phyloP scores from a whole-genome alignment of 345 rosid species.

The Pistacia vera region DNA sequence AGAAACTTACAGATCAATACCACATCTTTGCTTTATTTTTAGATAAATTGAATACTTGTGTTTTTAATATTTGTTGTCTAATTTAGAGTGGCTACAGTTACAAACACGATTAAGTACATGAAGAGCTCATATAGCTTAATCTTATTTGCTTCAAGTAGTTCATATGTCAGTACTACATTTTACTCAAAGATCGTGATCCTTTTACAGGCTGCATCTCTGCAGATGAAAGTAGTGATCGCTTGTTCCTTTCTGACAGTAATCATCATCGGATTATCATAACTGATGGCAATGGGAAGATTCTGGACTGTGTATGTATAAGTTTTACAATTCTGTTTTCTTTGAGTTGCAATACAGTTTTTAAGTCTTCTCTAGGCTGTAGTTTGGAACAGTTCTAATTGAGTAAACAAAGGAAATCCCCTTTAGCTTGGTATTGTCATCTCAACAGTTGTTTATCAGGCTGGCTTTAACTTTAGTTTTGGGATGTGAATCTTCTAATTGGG shows the following conservation, averaged over 20 bases:
- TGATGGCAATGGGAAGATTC: conserved; percentile 62
- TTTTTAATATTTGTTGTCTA: background rate
- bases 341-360: background rate
- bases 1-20: background rate
- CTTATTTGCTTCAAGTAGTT: conserved; percentile 2
- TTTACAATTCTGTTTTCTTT: background rate
- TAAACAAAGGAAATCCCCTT: background rate
- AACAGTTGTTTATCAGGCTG: too few species aligned
- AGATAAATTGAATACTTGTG: background rate
- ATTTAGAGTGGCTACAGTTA: background rate
- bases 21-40: background rate
- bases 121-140: conserved; percentile 1
- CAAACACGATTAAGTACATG: background rate
- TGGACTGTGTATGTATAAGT: conserved; percentile 71
- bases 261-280: conserved; percentile 84
- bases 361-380: background rate
- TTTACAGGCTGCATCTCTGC: conserved; percentile 75
- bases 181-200: conserved; percentile 17
- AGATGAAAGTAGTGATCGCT: conserved; percentile 60
- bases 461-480: background rate
- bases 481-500: too few species aligned
- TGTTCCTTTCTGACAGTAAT: conserved; percentile 91
- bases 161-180: background rate
- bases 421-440: conserved; percentile 5
- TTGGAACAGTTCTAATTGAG: conserved; percentile 7